Conservation (phyloP, 2,329 filamentous ascomycete species). For the Neoscytalidium dimidiatum region DNA sequence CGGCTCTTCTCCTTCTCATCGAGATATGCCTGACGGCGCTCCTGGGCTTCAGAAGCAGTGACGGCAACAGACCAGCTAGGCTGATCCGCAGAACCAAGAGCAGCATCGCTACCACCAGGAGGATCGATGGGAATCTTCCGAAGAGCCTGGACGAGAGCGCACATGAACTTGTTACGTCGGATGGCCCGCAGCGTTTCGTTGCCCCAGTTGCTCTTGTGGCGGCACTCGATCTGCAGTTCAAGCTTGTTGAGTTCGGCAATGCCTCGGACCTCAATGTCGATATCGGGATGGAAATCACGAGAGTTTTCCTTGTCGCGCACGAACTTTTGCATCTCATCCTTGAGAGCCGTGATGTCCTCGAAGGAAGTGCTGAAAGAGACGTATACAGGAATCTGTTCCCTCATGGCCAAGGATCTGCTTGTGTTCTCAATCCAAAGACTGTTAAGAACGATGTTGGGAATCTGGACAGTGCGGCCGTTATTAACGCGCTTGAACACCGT, state of each 20-base stretch:
- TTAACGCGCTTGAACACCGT: constrained; percentile 85
- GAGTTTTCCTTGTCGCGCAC: constrained; percentile 81
- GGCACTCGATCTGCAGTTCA: constrained; percentile 77
- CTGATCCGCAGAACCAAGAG: constrained; percentile 65
- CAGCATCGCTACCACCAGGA: constrained; percentile 71
- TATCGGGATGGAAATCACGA: constrained; percentile 86
- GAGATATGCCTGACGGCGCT: constrained; percentile 27
- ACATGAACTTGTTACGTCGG: constrained; percentile 94
- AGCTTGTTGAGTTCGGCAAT: constrained; percentile 88
- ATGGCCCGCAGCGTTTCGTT: constrained; percentile 78
- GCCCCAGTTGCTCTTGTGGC: constrained; percentile 71
- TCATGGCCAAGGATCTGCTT: constrained; percentile 87
- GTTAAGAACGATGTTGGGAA: constrained; percentile 92
- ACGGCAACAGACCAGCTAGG: constrained; percentile 81
- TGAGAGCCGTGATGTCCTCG: constrained; percentile 84
- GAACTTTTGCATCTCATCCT: constrained; percentile 81
- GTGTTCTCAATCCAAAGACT: constrained; percentile 95
- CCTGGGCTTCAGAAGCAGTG: constrained; percentile 31
- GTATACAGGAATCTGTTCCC: constrained; percentile 76
- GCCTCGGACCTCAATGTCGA: constrained; percentile 75
- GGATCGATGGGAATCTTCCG: constrained; percentile 84
- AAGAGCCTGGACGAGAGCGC: constrained; percentile 80
- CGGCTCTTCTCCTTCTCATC: constrained; percentile 63
- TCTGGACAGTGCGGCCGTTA: constrained; percentile 76
- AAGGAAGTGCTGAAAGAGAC: constrained; percentile 86